These are phyloP conservation scores for Sugiyamaella japonica DNA, from an alignment of 1,139 yeast genomes.

Conservation along the genomic window DNA sequence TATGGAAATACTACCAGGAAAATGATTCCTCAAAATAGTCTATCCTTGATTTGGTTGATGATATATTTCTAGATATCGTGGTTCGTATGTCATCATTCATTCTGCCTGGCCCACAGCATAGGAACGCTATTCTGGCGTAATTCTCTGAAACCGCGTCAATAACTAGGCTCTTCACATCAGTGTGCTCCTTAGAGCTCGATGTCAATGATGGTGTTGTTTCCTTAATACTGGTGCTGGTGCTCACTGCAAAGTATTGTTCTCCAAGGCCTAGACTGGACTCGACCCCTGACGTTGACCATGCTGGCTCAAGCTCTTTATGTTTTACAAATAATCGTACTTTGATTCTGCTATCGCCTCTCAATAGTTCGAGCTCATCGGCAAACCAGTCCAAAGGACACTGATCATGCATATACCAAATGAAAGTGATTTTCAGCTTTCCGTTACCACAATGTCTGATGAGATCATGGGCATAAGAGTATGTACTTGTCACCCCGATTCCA, in stretches of 20 bases:
- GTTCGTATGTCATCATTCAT: conserved; percentile 41
- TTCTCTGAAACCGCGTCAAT: conserved; percentile 13
- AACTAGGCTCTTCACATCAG: conserved; percentile 12
- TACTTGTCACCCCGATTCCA: conserved; percentile 67
- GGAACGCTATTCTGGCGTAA: conserved; percentile 23
- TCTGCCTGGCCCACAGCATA: conserved; percentile 30
- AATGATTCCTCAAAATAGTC: conserved; percentile 44
- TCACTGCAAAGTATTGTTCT: background rate
- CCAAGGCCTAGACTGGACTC: conserved; percentile 1
- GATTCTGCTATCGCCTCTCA: conserved; percentile 13
- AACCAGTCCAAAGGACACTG: conserved; percentile 25
- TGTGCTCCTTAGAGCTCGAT: background rate
- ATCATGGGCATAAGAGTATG: conserved; percentile 36
- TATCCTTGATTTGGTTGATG: conserved; percentile 27
- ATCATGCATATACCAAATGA: conserved; percentile 28
- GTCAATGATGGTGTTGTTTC: background rate
- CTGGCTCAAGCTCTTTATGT: conserved; percentile 1
- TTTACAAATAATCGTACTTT: conserved; percentile 16
- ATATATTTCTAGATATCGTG: conserved; percentile 39
- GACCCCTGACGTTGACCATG: background rate
- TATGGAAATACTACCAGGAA: conserved; percentile 36
- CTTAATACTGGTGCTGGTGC: background rate
- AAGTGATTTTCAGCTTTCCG: conserved; percentile 26
- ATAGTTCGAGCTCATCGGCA: conserved; percentile 21
- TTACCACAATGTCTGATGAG: conserved; percentile 26